phyloP scores from a whole-genome alignment of 2,329 filamentous ascomycete genomes.

The Akanthomyces dipterigenus region DNA sequence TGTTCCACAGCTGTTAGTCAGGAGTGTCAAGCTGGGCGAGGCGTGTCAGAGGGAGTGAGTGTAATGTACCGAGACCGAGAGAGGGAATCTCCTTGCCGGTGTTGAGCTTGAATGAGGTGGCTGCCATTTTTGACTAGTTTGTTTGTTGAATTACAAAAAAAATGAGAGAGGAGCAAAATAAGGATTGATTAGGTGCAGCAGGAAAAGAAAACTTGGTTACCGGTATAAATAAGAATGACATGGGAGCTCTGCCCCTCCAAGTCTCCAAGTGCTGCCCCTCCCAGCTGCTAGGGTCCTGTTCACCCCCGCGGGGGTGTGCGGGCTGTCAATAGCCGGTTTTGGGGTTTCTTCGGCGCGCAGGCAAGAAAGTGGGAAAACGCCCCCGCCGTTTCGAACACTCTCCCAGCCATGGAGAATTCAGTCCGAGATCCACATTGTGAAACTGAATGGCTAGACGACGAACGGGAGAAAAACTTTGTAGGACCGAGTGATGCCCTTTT shows the following conservation, averaged over 20 bases:
- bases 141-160: neutral
- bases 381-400: neutral
- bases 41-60: conserved; percentile 14
- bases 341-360: neutral
- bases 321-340: neutral
- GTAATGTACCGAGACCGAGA: conserved; percentile 51
- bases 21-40: conserved; percentile 5
- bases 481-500: neutral
- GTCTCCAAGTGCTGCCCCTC: neutral
- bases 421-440: neutral
- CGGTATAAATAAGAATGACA: neutral
- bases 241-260: neutral
- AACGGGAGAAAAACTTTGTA: too few species aligned
- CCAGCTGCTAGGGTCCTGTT: neutral
- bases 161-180: neutral
- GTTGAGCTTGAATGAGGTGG: conserved; percentile 56
- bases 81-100: conserved; percentile 57
- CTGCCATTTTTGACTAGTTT: conserved; percentile 36
- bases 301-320: neutral
- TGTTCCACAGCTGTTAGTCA: neutral
- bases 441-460: neutral
- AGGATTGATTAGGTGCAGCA: neutral
- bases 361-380: neutral
- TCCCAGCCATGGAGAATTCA: neutral
- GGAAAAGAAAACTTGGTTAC: neutral